These are phyloP conservation scores for Henckelia pumila DNA, from an alignment of 257 asterid species.

Conservation along the genomic window DNA sequence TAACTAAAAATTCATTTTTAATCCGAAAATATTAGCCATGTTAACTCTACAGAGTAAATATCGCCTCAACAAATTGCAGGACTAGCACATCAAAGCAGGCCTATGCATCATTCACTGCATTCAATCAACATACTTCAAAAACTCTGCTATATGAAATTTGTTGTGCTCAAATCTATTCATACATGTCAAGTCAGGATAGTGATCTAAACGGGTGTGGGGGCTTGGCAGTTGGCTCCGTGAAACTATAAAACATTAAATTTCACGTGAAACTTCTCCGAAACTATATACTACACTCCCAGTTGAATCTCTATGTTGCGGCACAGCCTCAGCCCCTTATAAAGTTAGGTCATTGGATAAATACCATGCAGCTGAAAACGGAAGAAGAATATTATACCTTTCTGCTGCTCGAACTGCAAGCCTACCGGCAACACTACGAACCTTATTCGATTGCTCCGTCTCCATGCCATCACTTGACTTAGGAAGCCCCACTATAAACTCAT, in stretches of 20 bases:
- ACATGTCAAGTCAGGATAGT: background rate
- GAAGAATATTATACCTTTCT: conserved; percentile 44
- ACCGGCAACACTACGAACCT: conserved; percentile 89
- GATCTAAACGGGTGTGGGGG: background rate
- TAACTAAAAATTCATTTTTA: background rate
- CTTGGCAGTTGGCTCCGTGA: background rate
- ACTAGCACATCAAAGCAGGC: background rate
- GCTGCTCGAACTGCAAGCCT: conserved; percentile 91
- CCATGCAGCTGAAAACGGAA: background rate
- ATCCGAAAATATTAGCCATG: background rate
- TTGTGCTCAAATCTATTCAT: background rate
- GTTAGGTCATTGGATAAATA: background rate
- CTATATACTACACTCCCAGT: background rate
- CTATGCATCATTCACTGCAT: background rate
- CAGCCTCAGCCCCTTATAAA: background rate
- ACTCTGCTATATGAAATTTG: background rate
- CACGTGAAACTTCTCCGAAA: background rate
- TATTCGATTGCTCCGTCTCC: conserved; percentile 85
- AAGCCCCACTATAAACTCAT: conserved; percentile 88
- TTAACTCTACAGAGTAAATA: too few relatives aligned
- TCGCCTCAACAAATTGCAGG: background rate
- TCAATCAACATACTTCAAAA: background rate
- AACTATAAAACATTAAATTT: too few relatives aligned
- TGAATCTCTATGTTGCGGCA: background rate
- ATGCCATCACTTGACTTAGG: conserved; percentile 70